A percentile compares a stretch with the other conserved stretches of the same genome.
Evolutionary conservation across 352 stramenopile genomes (phyloP).

Genomic region (Phytophthora foliorum): DNA sequence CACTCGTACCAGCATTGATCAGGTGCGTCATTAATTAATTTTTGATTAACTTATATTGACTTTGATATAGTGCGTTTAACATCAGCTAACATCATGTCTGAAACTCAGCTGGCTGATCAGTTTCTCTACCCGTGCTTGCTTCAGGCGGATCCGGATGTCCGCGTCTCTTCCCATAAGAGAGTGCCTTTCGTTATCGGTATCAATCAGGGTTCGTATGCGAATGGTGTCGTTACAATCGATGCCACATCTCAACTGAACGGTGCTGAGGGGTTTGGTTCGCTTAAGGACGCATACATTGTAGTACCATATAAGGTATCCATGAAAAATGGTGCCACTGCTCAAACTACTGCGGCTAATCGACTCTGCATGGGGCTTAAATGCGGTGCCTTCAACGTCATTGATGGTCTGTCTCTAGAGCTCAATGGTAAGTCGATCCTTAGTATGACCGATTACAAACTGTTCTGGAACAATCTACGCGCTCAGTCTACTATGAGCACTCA

Average conservation of each 20-base stretch:
- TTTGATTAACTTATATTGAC: not conserved
- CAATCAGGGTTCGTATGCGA: constrained; percentile 8
- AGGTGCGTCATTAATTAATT: not conserved
- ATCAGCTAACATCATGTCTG: not conserved
- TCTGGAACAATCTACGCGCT: not conserved
- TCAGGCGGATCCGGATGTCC: too few species aligned
- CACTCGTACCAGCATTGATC: not conserved
- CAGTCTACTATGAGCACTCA: not conserved
- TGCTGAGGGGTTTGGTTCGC: constrained; percentile 5
- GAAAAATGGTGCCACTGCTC: not conserved
- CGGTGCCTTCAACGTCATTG: not conserved
- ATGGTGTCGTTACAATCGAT: constrained; percentile 10
- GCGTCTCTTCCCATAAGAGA: too few species aligned
- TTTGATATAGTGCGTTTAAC: not conserved
- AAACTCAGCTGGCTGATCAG: constrained; percentile 13
- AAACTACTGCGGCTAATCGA: not conserved
- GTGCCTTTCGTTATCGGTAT: constrained; percentile 7
- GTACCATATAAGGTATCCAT: constrained; percentile 9
- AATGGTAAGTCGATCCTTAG: not conserved
- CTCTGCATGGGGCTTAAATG: not conserved
- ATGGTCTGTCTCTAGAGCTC: not conserved
- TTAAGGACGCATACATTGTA: not conserved
- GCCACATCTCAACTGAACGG: constrained; percentile 6
- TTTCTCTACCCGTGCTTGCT: constrained; percentile 9
- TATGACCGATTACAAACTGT: not conserved